Percentiles rank a stretch among this genome's conserved stretches.
Evolutionary conservation across 441 rosid genomes (phyloP).

Genomic region (Mallotus japonicus): DNA sequence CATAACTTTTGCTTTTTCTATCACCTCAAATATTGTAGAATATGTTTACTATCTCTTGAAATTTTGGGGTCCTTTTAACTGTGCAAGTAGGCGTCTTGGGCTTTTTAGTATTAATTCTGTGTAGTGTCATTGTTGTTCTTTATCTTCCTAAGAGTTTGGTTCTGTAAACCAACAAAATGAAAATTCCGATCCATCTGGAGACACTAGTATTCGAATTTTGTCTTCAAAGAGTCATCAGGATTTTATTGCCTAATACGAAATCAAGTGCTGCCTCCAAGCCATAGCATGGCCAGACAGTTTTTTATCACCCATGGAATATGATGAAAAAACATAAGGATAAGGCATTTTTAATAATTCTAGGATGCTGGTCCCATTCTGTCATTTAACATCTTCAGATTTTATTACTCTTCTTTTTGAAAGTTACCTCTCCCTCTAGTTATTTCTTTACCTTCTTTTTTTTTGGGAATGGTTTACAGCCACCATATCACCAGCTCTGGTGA

Average conservation of each 20-base stretch:
- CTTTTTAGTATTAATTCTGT: neutral
- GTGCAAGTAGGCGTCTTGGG: neutral
- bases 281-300: neutral
- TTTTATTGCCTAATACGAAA: neutral
- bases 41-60: neutral
- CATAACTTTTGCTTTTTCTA: neutral
- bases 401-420: neutral
- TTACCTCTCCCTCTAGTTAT: conserved; percentile 14
- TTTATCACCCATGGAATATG: neutral
- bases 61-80: neutral
- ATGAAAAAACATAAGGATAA: neutral
- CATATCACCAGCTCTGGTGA: conserved; percentile 80
- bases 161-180: neutral
- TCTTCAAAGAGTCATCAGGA: neutral
- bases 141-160: neutral
- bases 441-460: neutral
- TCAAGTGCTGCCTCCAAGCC: neutral
- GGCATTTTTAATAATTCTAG: neutral
- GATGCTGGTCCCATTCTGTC: neutral
- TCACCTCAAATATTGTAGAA: neutral
- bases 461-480: conserved; percentile 38
- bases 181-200: conserved; percentile 1
- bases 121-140: neutral
- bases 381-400: neutral
- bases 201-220: neutral